These are phyloP conservation scores for Podospora bellae-mahoneyi DNA, from an alignment of 495 filamentous ascomycete species.

Conservation along the genomic window DNA sequence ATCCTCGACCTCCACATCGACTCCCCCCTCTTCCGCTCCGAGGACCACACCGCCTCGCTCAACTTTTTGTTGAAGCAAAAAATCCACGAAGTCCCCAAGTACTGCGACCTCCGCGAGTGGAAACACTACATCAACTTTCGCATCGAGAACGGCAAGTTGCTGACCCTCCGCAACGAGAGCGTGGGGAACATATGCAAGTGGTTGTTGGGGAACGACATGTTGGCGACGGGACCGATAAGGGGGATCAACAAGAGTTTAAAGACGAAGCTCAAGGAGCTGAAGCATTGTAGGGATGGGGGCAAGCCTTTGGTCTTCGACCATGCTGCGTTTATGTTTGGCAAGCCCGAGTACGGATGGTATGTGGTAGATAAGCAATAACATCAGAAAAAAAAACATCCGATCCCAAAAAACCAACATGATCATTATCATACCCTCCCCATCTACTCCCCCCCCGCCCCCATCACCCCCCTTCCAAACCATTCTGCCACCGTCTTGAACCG, in stretches of 20 bases:
- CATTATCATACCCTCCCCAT: not conserved
- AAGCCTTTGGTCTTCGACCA: not conserved
- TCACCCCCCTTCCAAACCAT: constrained; percentile 92
- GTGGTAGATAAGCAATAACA: too few species aligned
- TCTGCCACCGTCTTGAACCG: constrained; percentile 85
- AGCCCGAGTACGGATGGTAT: too few species aligned
- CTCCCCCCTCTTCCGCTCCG: not conserved
- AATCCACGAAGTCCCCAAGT: not conserved
- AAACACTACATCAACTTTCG: not conserved
- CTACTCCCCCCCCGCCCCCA: constrained; percentile 48
- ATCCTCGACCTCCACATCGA: constrained; percentile 21
- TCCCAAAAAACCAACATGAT: not conserved
- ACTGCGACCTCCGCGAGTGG: not conserved
- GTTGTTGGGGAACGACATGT: not conserved
- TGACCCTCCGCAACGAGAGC: not conserved
- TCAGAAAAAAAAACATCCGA: too few species aligned
- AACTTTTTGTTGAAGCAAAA: not conserved
- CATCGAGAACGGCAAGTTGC: not conserved
- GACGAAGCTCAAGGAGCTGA: not conserved
- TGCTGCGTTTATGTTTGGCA: not conserved
- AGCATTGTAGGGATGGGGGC: not conserved
- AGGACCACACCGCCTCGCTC: not conserved
- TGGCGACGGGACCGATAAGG: not conserved
- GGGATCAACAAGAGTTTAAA: not conserved
- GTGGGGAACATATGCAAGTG: not conserved